Evolutionary conservation across 805 yeast genomes (phyloP).

Genomic region (Candida tallmaniae): DNA sequence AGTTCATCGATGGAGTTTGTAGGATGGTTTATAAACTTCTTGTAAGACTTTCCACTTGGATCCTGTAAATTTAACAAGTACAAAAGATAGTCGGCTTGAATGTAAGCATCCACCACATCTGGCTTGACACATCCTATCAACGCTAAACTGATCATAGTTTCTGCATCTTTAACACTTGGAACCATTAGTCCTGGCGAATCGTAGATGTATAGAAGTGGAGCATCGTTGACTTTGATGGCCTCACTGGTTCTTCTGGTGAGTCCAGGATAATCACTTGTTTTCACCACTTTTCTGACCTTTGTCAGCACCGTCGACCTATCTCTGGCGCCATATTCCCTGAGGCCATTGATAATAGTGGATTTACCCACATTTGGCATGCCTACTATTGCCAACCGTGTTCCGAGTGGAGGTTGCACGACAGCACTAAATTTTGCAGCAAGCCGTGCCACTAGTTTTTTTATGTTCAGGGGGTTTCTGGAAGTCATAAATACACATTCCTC

Average conservation of each 20-base stretch:
- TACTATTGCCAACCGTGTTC: constrained; percentile 67
- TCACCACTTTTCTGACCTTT: constrained; percentile 60
- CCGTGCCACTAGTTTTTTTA: constrained; percentile 44
- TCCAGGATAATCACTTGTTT: constrained; percentile 86
- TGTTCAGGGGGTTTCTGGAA: constrained; percentile 48
- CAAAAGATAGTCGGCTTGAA: constrained; percentile 81
- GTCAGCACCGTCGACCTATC: constrained; percentile 27
- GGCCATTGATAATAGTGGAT: constrained; percentile 75
- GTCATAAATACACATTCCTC: constrained; percentile 50
- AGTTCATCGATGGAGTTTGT: constrained; percentile 68
- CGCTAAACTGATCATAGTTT: constrained; percentile 70
- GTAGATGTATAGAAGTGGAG: constrained; percentile 64
- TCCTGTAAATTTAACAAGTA: constrained; percentile 67
- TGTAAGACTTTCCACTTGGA: constrained; percentile 40
- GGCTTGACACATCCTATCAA: constrained; percentile 72
- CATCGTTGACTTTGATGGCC: constrained; percentile 55
- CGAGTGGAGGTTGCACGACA: constrained; percentile 80
- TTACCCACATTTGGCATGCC: constrained; percentile 99
- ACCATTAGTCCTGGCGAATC: constrained; percentile 94
- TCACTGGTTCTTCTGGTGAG: constrained; percentile 80
- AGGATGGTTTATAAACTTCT: constrained; percentile 50
- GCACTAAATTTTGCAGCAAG: constrained; percentile 42
- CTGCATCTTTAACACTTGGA: constrained; percentile 62
- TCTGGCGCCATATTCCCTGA: constrained; percentile 44
- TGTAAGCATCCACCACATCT: constrained; percentile 71